These are phyloP conservation scores for Panicum hallii DNA, from an alignment of 202 grass and related monocot species.

Conservation along the genomic window DNA sequence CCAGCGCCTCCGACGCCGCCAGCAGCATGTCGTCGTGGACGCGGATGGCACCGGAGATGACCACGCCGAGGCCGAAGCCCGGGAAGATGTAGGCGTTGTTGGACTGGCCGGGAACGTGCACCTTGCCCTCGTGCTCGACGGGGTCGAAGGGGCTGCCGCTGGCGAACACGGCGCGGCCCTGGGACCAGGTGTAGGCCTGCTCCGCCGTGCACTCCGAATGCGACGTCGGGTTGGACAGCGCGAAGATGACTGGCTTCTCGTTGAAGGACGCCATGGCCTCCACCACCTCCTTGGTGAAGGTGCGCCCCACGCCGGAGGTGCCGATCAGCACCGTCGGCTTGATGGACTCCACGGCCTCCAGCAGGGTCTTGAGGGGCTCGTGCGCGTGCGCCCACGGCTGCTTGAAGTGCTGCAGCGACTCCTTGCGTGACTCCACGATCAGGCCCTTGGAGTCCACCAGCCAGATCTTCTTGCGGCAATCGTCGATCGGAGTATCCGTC, in stretches of 20 bases:
- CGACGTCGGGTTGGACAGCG: conserved; percentile 93
- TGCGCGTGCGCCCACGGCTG: conserved; percentile 94
- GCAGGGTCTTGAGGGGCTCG: conserved; percentile 64
- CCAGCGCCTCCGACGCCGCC: conserved; percentile 79
- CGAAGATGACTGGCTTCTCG: conserved; percentile 80
- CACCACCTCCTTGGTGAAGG: conserved; percentile 88
- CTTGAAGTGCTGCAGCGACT: conserved; percentile 93
- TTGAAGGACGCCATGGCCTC: conserved; percentile 85
- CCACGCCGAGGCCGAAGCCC: conserved; percentile 86
- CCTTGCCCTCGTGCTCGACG: conserved; percentile 68
- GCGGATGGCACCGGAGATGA: conserved; percentile 84
- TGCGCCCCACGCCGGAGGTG: conserved; percentile 82
- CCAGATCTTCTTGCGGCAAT: conserved; percentile 96
- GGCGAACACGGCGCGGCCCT: conserved; percentile 76
- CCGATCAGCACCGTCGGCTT: conserved; percentile 95
- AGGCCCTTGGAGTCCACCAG: conserved; percentile 95
- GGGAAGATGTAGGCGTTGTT: conserved; percentile 98
- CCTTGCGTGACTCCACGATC: conserved; percentile 78
- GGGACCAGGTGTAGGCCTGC: conserved; percentile 80
- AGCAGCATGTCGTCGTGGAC: conserved; percentile 98
- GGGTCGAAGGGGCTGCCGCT: conserved; percentile 75
- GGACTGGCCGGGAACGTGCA: conserved; percentile 63
- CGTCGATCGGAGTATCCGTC: conserved; percentile 65
- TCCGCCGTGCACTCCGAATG: conserved; percentile 97
- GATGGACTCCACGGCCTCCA: conserved; percentile 80